A percentile compares a stretch with the other conserved stretches of the same genome.
phyloP scores from a whole-genome alignment of 2,329 filamentous ascomycete genomes.

The Sporothrix protearum region DNA sequence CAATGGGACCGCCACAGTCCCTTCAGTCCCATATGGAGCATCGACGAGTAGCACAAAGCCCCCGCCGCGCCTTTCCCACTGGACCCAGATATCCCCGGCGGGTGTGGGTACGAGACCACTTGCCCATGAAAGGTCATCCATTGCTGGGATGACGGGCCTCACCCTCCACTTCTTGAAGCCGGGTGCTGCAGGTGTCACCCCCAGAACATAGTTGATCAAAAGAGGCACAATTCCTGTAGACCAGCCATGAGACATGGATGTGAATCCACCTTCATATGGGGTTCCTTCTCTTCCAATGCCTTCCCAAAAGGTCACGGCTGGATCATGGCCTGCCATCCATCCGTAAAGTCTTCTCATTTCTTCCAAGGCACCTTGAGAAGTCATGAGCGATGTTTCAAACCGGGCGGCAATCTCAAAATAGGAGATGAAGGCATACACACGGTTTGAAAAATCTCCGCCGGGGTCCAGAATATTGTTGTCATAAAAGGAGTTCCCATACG shows the following conservation, averaged over 20 bases:
- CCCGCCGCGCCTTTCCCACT: conserved; percentile 35
- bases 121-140: conserved; percentile 41
- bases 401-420: conserved; percentile 53
- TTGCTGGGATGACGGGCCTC: conserved; percentile 37
- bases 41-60: conserved; percentile 34
- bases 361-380: conserved; percentile 35
- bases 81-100: conserved; percentile 38
- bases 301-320: conserved; percentile 49
- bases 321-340: conserved; percentile 49
- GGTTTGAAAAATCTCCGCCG: conserved; percentile 38
- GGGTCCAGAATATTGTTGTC: conserved; percentile 42
- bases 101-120: conserved; percentile 44
- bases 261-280: conserved; percentile 46
- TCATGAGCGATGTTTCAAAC: conserved; percentile 34
- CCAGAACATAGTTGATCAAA: conserved; percentile 45
- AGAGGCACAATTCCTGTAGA: conserved; percentile 49
- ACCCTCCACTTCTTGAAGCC: conserved; percentile 45
- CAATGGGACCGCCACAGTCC: conserved; percentile 32
- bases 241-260: conserved; percentile 51
- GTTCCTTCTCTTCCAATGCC: conserved; percentile 44
- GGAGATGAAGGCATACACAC: conserved; percentile 52
- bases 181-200: conserved; percentile 43
- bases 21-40: conserved; percentile 35
- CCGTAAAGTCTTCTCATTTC: conserved; percentile 47
- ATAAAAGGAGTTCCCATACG: conserved; percentile 52